Evolutionary conservation across 345 rosid genomes (phyloP).

Genomic region (Eucalyptus sp.): DNA sequence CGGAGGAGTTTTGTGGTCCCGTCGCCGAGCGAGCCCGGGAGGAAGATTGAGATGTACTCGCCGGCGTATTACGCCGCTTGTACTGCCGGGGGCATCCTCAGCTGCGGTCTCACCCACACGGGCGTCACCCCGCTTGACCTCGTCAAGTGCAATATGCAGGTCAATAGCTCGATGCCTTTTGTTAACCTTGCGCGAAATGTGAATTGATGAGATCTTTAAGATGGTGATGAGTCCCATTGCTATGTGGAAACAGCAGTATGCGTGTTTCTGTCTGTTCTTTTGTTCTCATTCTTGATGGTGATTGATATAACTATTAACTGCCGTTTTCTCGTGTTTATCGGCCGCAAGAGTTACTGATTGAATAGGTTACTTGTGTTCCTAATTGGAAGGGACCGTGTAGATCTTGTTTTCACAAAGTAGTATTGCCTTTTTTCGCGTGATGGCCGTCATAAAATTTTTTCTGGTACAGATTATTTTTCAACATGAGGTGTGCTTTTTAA

Average conservation of each 20-base stretch:
- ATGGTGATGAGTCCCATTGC: neutral
- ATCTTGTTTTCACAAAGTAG: neutral
- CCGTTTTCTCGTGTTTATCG: neutral
- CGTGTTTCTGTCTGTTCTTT: neutral
- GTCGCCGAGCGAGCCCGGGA: constrained; percentile 63
- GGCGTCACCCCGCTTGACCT: constrained; percentile 96
- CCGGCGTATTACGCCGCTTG: constrained; percentile 90
- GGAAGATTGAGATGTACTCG: constrained; percentile 80
- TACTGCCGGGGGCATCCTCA: constrained; percentile 75
- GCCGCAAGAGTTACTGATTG: neutral
- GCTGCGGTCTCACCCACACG: constrained; percentile 98
- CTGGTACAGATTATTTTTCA: neutral
- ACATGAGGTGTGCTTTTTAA: neutral
- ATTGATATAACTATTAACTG: neutral
- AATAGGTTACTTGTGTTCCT: neutral
- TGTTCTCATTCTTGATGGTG: neutral
- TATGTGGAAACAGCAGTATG: neutral
- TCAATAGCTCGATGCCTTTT: neutral
- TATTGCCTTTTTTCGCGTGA: neutral
- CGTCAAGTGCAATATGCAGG: constrained; percentile 99
- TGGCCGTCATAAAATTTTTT: accelerated
- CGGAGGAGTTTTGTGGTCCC: constrained; percentile 22
- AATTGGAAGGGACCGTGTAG: neutral
- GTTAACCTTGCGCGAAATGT: neutral
- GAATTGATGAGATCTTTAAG: neutral